Evolutionary conservation across 257 asterid species (phyloP), one percentile per base, ranked within the genome.

Genomic region (Solanum microdontum): DNA sequence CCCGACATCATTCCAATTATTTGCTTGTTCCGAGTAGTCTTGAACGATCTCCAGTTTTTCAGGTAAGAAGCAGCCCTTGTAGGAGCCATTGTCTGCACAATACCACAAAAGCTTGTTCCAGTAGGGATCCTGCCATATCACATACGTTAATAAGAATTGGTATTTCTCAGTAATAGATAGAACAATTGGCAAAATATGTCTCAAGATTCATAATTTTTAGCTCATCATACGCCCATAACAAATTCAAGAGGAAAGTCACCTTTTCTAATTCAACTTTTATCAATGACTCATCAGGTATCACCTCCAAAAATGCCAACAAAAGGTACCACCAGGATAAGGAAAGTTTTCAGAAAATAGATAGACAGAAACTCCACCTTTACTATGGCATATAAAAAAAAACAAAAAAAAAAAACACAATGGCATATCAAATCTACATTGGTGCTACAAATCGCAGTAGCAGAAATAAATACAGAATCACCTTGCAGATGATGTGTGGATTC

Each of bases 401-500:
- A 17, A 14, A 17, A 14, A 43, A 3, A 37, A 45, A 0, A 11
- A 43, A 51, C 9, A 48, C 85, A 43, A 45, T 7, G 24, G 84
- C 37, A 79, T 43, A 79, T 26, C 84, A 79, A 79, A 79, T 79
- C 66, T 15, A 80, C 6, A 9, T 45, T 17, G 17, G 37, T 48
- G 30, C 40, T 45, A 17, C 70, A 30, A 30, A 39, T 64, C 17
- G 7, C 28, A 55, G 24, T 36, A 48, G 62, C 28, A 66, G 33
- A 23, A 86, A 76, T 15, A 37, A n/a, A 30, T 80, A 84, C 64
- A 58, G 60, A 36, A 36, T 87, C 93, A 97, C 99, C 99, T 95
- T 92, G 93, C 95, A 95, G 82, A 97, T 93, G 90, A 97, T 97
- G 89, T 97, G 99, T n/a, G 99, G 99, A 90, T 97, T 97, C 87